Base-by-base conservation (phyloP, 495 filamentous ascomycete genomes). In the Penicillium turbatum region DNA sequence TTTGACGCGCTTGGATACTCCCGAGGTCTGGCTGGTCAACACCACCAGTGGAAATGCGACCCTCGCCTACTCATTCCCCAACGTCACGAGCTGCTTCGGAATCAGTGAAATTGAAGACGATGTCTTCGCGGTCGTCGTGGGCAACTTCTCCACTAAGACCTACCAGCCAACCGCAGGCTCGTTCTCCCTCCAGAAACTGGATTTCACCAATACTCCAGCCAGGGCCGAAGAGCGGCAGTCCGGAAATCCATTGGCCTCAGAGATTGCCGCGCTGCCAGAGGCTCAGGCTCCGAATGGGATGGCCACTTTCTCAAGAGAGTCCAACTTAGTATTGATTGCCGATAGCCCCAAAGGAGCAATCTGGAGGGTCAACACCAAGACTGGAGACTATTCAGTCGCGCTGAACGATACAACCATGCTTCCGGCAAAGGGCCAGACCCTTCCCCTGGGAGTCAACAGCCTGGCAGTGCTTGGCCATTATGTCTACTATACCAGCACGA, bases 61-160 rank as follows among this genome's bases (percentile, higher is more conserved):
- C 4, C 53, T 70, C 0, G 57, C 66, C 7, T 44, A 69, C 24
- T 60, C 52, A 13, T 72, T 79, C 52, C 42, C 71, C 11, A 59
- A 63, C 49, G 67, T 57, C 16, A 67, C 55, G 12, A 67, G 61
- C 46, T 60, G 70, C 38, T 56, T 73, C 15, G 77, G 77, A 12
- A 78, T 80, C 54, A 63, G 70, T 26, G 65, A 75, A 40, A 57
- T 78, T 1, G 51, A 58, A 6, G 56, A 71, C 13, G 75, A 77
- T 54, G 62, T 69, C 10, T 78, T 74, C 56, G 69, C 68, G 11
- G 70, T 78, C 4, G 65, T 70, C 9, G 64, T 61, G 24, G 71
- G 72, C 1, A 71, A 77, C 41, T 70, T 72, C 60, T 65, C 66
- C 12, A 56, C 62, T 2, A 38, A 44, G 1, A 67, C 63, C 0